phyloP scores from a whole-genome alignment of 106 monocot genomes.

The Amphibolis antarctica region DNA sequence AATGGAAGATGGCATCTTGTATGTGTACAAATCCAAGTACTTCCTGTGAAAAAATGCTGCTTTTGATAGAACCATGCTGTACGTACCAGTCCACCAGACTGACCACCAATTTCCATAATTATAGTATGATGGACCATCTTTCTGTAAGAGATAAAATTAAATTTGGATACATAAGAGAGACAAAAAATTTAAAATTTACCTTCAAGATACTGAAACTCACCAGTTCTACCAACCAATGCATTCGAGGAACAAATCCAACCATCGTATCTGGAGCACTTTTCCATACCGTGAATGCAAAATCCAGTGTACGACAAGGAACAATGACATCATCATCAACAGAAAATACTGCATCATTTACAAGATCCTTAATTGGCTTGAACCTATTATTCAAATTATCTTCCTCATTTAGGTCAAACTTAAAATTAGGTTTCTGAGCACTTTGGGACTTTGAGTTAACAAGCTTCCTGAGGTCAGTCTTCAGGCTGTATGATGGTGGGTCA shows the following conservation, averaged over 20 bases:
- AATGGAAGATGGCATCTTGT: slow-evolving; percentile 52
- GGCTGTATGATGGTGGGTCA: slow-evolving; percentile 35
- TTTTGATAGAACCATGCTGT: slow-evolving; percentile 80
- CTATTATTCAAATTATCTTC: slow-evolving; percentile 68
- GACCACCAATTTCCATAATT: slow-evolving; percentile 76
- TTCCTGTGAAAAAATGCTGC: slow-evolving; percentile 79
- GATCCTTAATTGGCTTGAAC: slow-evolving; percentile 39
- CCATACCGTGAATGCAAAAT: slow-evolving; percentile 63
- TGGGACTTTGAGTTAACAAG: slow-evolving; percentile 11
- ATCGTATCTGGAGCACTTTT: slow-evolving; percentile 39
- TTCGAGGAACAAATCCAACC: slow-evolving; percentile 82
- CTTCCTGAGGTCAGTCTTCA: slow-evolving; percentile 23
- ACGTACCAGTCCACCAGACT: slow-evolving; percentile 72
- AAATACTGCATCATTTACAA: slow-evolving; percentile 48
- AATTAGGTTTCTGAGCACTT: slow-evolving; percentile 8
- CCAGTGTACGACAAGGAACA: slow-evolving; percentile 42
- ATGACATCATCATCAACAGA: slow-evolving; percentile 77
- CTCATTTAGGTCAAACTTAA: slow-evolving; percentile 44
- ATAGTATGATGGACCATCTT: slow-evolving; percentile 23
- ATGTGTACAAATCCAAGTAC: slow-evolving; percentile 56
- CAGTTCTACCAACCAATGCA: slow-evolving; percentile 41
- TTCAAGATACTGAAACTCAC: slow-evolving; percentile 4
- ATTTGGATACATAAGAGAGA: not conserved
- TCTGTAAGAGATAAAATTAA: slow-evolving; percentile 17
- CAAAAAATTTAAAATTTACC: not conserved